Evolutionary conservation across 176 grass and related monocot genomes (phyloP).

Genomic region (Rhynchospora tenuis): DNA sequence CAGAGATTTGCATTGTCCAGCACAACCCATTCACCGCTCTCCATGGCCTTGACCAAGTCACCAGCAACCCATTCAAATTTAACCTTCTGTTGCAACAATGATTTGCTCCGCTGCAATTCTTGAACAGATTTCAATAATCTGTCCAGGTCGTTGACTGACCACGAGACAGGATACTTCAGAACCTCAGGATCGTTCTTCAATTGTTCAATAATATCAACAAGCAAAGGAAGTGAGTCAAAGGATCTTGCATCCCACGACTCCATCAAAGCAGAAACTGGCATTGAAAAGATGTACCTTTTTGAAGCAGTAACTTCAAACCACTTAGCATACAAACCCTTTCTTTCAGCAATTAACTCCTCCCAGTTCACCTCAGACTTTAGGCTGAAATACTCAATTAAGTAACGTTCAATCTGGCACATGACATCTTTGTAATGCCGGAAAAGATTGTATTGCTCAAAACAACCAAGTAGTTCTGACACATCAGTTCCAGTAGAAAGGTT

Average conservation of each 20-base stretch:
- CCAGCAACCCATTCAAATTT: conserved; percentile 89
- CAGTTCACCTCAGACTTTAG: conserved; percentile 42
- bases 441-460: conserved; percentile 94
- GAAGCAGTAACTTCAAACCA: conserved; percentile 77
- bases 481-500: conserved; percentile 91
- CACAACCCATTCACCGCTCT: conserved; percentile 81
- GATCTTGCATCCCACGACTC: conserved; percentile 34
- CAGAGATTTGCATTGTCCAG: conserved; percentile 97
- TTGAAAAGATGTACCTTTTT: conserved; percentile 38
- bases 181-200: conserved; percentile 58
- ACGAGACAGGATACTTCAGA: conserved; percentile 46
- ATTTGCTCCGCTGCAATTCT: conserved; percentile 50
- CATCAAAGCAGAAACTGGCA: conserved; percentile 27
- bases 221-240: conserved; percentile 38
- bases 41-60: conserved; percentile 78
- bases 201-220: conserved; percentile 62
- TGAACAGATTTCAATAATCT: conserved; percentile 45
- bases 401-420: conserved; percentile 56
- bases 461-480: conserved; percentile 88
- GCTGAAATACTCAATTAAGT: conserved; percentile 71
- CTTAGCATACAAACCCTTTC: conserved; percentile 60
- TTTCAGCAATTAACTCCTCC: conserved; percentile 45
- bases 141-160: conserved; percentile 47
- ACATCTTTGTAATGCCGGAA: conserved; percentile 69
- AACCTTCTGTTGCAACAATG: conserved; percentile 33